Evolutionary conservation across 108 stramenopile species (phyloP).

Genomic region (Nitzschia putrida): DNA sequence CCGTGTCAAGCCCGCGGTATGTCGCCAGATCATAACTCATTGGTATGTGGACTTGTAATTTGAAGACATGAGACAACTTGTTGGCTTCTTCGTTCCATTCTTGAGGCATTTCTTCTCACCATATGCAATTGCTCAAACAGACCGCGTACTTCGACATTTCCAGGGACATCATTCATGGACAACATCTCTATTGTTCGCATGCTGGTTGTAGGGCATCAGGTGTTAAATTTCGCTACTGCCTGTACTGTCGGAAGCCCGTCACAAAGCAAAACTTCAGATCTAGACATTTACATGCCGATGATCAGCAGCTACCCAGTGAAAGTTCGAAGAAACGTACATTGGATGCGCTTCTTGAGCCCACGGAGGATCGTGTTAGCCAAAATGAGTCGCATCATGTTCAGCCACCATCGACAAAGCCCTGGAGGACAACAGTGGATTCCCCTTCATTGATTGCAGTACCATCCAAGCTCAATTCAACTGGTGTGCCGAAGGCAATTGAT

Average conservation of each 20-base stretch:
- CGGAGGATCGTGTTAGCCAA: neutral
- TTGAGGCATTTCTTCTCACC: neutral
- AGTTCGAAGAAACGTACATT: neutral
- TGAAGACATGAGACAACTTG: no score
- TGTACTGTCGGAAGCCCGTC: constrained; percentile 73
- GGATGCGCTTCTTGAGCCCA: neutral
- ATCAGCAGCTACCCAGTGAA: neutral
- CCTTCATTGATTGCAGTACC: no score
- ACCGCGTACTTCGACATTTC: constrained; percentile 73
- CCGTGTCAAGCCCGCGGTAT: constrained; percentile 79
- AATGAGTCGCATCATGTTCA: no score
- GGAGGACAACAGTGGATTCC: no score
- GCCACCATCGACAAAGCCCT: no score
- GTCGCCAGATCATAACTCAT: constrained; percentile 77
- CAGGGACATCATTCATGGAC: constrained; percentile 61
- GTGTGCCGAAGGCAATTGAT: no score
- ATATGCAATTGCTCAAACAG: constrained; percentile 18
- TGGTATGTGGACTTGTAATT: constrained; percentile 31
- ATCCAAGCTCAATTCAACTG: no score
- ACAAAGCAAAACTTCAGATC: constrained; percentile 81
- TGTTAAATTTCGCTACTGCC: constrained; percentile 79
- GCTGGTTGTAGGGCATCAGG: constrained; percentile 64
- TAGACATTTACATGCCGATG: constrained; percentile 58
- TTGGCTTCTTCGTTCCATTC: neutral
- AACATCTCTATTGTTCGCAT: constrained; percentile 71